phyloP scores from a whole-genome alignment of 805 yeast species.

The Nakazawaea holstii region DNA sequence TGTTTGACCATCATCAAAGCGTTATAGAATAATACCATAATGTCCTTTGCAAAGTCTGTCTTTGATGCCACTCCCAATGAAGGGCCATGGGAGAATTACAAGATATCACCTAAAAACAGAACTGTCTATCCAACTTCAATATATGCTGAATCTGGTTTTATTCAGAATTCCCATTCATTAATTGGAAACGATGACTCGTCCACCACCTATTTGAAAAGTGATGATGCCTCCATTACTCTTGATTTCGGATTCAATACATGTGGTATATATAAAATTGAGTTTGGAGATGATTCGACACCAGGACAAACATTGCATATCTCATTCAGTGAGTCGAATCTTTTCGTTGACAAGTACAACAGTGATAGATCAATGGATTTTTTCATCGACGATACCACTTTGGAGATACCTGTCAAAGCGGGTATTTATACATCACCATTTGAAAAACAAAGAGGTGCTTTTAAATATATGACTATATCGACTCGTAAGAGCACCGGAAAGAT shows the following conservation, averaged over 20 bases:
- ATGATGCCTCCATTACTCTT: slow-evolving; percentile 9
- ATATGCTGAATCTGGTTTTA: slow-evolving; percentile 3
- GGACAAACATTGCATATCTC: slow-evolving; percentile 8
- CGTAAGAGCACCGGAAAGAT: slow-evolving; percentile 29
- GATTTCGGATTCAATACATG: slow-evolving; percentile 13
- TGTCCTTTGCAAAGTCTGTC: slow-evolving; percentile 7
- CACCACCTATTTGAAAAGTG: slow-evolving; percentile 7
- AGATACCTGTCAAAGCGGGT: slow-evolving; percentile 8
- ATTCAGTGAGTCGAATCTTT: slow-evolving; percentile 9
- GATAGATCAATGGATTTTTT: slow-evolving; percentile 12
- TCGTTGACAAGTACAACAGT: slow-evolving; percentile 8
- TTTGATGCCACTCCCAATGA: slow-evolving; percentile 9
- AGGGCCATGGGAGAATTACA: slow-evolving; percentile 12
- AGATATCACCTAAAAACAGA: slow-evolving; percentile 9
- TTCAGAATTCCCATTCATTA: slow-evolving; percentile 1
- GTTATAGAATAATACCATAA: too few species aligned
- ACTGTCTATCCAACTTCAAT: slow-evolving; percentile 8
- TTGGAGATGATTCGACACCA: slow-evolving; percentile 5
- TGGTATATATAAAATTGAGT: slow-evolving; percentile 9
- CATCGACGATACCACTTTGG: slow-evolving; percentile 11
- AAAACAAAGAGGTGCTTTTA: slow-evolving; percentile 12
- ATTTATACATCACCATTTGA: slow-evolving; percentile 7
- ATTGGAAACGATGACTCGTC: not conserved
- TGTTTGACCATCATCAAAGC: too few species aligned
- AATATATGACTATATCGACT: slow-evolving; percentile 11